A percentile compares a stretch with the other conserved stretches of the same genome.
phyloP scores from a whole-genome alignment of 1,139 yeast genomes.

The Magnusiomyces fungicola region DNA sequence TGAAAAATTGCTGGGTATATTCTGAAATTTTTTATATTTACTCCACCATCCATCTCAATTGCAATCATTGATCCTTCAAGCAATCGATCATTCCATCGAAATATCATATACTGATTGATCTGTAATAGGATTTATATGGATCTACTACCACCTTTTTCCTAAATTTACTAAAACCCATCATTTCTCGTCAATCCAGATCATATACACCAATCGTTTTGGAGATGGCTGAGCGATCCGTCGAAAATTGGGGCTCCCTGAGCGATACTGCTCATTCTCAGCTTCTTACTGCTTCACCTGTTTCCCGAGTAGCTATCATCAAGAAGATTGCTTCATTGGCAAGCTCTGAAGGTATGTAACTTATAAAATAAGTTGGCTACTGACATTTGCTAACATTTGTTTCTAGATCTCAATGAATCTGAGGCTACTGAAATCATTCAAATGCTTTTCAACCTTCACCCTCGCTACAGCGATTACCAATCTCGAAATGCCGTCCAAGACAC shows the following conservation, averaged over 20 bases:
- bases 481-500: conserved; percentile 37
- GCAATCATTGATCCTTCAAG: too few species aligned
- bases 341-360: conserved; percentile 6
- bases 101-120: too few species aligned
- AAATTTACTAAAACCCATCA: too few species aligned
- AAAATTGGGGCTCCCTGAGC: conserved; percentile 14
- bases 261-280: conserved; percentile 8
- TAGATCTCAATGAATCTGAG: conserved; percentile 7
- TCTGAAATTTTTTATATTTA: not conserved
- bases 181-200: too few species aligned
- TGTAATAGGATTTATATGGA: too few species aligned
- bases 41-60: too few species aligned
- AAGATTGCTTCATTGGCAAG: conserved; percentile 5
- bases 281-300: conserved; percentile 11
- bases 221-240: conserved; percentile 15
- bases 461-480: conserved; percentile 46
- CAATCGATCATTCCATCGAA: too few species aligned
- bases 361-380: not conserved
- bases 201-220: too few species aligned
- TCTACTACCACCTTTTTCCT: too few species aligned
- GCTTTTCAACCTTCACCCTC: conserved; percentile 42
- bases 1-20: not conserved
- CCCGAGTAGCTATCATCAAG: conserved; percentile 10
- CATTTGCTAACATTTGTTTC: conserved; percentile 2
- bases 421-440: conserved; percentile 22